Evolutionary conservation across 2,329 filamentous ascomycete species (phyloP), one percentile per base, ranked within the genome.

Genomic region (Fusarium veterinarium): DNA sequence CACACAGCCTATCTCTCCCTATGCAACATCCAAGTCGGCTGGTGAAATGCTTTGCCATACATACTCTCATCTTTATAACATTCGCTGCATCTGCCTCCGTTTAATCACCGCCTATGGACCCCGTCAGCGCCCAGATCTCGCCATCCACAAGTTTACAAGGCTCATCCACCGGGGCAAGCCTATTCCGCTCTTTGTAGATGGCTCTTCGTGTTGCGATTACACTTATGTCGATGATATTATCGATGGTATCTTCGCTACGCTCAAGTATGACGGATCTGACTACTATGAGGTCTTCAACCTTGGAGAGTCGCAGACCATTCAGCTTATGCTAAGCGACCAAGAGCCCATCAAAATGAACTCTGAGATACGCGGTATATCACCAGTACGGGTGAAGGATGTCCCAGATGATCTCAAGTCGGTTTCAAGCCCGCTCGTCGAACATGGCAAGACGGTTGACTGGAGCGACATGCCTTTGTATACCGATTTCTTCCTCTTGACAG

Each of bases 41-140:
- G 64, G 42, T 0, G 64, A 67, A 8, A 28, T 67, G 1, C 28
- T 67, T 3, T 67, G 61, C 25, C 62, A 66, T 12, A 67, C 64
- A 13, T 67, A 58, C 30, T 44, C 64, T 11, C 64, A 67, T 30
- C 33, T 67, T 1, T 60, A 67, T 5, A 31, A 42, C 6, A 67
- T 66, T 10, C 64, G 64, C 8, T 67, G 64, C 30, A 41, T 66
- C 51, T 67, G 64, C 16, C 64, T 66, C 1, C 56, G 64, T 6
- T 66, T 67, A 33, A 66, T 67, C 20, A 67, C 64, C 23, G 64
- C 66, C 11, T 67, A 67, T 9, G 64, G 64, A 1, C 64, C 61
- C 3, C 64, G 64, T 5, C 51, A 67, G 25, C 64, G 64, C 0
- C 64, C 64, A 17, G 64, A 67, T 8, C 64, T 67, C 8, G 64